Conservation (phyloP, 768 basidiomycete species). For the Leccinum incarnatum region DNA sequence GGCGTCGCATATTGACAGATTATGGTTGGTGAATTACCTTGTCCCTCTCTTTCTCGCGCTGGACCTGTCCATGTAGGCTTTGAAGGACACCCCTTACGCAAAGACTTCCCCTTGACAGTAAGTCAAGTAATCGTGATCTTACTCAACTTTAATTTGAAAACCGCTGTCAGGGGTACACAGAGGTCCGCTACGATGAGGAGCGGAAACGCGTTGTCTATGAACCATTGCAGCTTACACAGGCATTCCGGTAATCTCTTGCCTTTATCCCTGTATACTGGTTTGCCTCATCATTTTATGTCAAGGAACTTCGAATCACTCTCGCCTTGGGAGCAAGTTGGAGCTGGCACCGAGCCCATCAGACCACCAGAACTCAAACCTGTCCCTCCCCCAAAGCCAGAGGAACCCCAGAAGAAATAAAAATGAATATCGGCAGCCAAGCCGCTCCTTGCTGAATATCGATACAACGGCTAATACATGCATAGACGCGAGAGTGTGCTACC, state of each 20-base stretch:
- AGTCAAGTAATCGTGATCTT: conserved; percentile 23
- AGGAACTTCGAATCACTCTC: conserved; percentile 93
- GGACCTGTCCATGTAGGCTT: conserved; percentile 54
- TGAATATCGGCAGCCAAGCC: neutral
- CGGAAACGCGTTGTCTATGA: conserved; percentile 97
- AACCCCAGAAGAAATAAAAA: conserved; percentile 73
- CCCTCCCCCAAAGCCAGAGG: conserved; percentile 72
- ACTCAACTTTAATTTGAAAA: neutral
- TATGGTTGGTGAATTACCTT: conserved; percentile 58
- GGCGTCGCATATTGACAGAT: conserved; percentile 96
- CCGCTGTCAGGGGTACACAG: conserved; percentile 84
- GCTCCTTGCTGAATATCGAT: conserved; percentile 10
- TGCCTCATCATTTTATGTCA: neutral
- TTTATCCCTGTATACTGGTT: neutral
- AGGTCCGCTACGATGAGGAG: conserved; percentile 97
- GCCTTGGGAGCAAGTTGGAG: conserved; percentile 95
- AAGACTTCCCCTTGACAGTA: conserved; percentile 97
- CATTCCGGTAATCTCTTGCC: conserved; percentile 71
- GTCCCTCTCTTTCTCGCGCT: neutral
- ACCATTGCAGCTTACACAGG: conserved; percentile 95
- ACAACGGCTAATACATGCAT: conserved; percentile 13
- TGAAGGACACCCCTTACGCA: conserved; percentile 95
- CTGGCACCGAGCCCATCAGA: conserved; percentile 49
- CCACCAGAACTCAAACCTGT: conserved; percentile 77
- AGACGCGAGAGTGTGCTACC: conserved; percentile 6